phyloP scores from a whole-genome alignment of 257 asterid genomes.

The Mentha longifolia region DNA sequence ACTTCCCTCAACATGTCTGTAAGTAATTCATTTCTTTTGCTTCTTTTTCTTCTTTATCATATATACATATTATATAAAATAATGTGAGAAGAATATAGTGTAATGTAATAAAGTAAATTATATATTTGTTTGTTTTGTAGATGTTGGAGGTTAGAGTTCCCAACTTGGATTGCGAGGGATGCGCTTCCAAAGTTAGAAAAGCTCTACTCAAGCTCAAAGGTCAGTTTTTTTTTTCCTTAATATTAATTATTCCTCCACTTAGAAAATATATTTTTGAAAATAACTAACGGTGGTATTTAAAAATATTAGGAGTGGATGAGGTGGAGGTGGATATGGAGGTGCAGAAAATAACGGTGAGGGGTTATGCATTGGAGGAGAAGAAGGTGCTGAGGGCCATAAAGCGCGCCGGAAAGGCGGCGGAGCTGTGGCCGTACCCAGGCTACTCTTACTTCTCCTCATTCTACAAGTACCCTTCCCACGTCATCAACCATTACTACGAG shows the following conservation, averaged over 20 bases:
- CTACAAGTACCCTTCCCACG: slow-evolving; percentile 80
- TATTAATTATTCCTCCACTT: too few species aligned
- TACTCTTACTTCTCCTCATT: slow-evolving; percentile 74
- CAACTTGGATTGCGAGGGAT: slow-evolving; percentile 81
- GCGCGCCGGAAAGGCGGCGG: slow-evolving; percentile 93
- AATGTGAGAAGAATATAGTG: too few species aligned
- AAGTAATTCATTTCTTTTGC: slow-evolving; percentile 32
- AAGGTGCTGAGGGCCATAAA: slow-evolving; percentile 78
- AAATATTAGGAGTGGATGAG: slow-evolving; percentile 66
- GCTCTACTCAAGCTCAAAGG: slow-evolving; percentile 78
- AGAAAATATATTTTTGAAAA: too few species aligned
- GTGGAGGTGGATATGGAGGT: slow-evolving; percentile 88
- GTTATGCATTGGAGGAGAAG: slow-evolving; percentile 71
- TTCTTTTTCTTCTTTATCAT: neutral
- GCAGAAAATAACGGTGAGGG: slow-evolving; percentile 79
- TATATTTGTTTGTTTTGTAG: slow-evolving; percentile 28
- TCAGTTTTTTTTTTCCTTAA: neutral
- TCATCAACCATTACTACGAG: slow-evolving; percentile 75
- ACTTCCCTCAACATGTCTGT: slow-evolving; percentile 57
- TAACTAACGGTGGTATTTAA: too few species aligned
- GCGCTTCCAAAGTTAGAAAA: slow-evolving; percentile 66
- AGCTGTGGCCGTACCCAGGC: slow-evolving; percentile 97
- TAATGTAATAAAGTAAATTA: neutral
- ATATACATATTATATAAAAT: too few species aligned
- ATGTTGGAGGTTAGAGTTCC: slow-evolving; percentile 83